Evolutionary conservation across 768 basidiomycete genomes (phyloP).

Genomic region (Trametes elegans): DNA sequence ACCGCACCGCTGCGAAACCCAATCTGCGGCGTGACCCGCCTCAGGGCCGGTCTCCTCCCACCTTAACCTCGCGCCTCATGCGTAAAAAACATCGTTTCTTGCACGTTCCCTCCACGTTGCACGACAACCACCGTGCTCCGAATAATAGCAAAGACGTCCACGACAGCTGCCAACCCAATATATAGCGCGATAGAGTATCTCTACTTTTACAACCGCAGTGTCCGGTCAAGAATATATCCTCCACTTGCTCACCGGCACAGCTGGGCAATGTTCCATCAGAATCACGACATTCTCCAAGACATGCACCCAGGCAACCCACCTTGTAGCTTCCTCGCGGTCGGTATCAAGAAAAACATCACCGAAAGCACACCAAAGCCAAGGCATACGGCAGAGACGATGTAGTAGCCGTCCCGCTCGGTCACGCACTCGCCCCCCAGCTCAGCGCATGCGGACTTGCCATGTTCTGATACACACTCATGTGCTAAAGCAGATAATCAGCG

Average conservation of each 20-base stretch:
- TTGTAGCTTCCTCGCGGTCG: constrained; percentile 84
- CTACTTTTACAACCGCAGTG: constrained; percentile 16
- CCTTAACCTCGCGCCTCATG: not conserved
- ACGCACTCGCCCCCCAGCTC: constrained; percentile 77
- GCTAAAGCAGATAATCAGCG: constrained; percentile 40
- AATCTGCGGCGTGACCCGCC: constrained; percentile 24
- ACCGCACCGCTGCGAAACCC: not conserved
- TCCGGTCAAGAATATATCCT: constrained; percentile 49
- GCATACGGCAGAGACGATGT: constrained; percentile 78
- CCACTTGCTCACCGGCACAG: constrained; percentile 69
- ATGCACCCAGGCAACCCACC: constrained; percentile 48
- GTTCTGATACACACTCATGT: constrained; percentile 89
- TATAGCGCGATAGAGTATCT: constrained; percentile 10
- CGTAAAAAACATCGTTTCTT: constrained; percentile 2
- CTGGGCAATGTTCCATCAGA: constrained; percentile 36
- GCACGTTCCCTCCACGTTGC: constrained; percentile 5
- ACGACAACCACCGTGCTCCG: not conserved
- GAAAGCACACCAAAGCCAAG: constrained; percentile 71
- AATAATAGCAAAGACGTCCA: too few relatives aligned
- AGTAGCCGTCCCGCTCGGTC: constrained; percentile 90
- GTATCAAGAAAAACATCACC: constrained; percentile 74
- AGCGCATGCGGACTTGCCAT: constrained; percentile 77
- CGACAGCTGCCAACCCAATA: constrained; percentile 1
- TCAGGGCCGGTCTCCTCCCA: constrained; percentile 24
- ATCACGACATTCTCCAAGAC: not conserved